Base-by-base conservation (phyloP, 495 filamentous ascomycete genomes). In the Talaromyces ruber region DNA sequence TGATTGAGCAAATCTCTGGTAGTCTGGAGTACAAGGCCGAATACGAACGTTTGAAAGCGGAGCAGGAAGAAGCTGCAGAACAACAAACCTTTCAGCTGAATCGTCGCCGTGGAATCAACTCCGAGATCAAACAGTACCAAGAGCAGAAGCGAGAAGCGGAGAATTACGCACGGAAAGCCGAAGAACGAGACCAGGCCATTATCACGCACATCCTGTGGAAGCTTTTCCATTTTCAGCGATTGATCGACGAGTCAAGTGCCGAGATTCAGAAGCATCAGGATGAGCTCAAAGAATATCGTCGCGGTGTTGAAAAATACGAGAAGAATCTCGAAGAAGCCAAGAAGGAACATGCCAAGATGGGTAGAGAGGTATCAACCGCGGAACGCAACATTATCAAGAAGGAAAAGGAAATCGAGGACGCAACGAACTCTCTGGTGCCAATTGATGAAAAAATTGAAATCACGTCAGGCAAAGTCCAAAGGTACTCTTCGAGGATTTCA, bases 181-280 rank as follows among this genome's bases (percentile, higher is more conserved):
- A 93, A 53, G 92, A 98, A 74, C 83, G 91, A 39, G 93, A 98
- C 71, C 84, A 92, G 59, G 95, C 94, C 11, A 88, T 96, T 61
- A 91, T 98, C 55, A 94, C 90, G 0, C 95, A 98, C 61, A 92
- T 96, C 39, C 76, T 98, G 12, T 98, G 94, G 93, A 98, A 98
- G 73, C 78, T 99, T 2, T 98, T 90, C 74, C 92, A 97, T 72
- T 96, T 96, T 72, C 94, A 99, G 72, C 86, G 86, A 28, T 80
- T 91, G 29, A 97, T 99, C 74, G 92, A 97, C 66, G 87, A 90
- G 52, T 97, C 94, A 34, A 91, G 87, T 65, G 88, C 86, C 26
- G 87, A 95, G 66, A 99, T 98, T 59, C 88, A 93, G 69, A 90
- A 88, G 65, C 91, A 98, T 69, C 95, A 99, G 64, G 91, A 96